Percentiles rank a stretch among this genome's conserved stretches.
These are phyloP conservation scores for Zostera marina DNA, from an alignment of 116 monocot genomes.

Conservation along the genomic window DNA sequence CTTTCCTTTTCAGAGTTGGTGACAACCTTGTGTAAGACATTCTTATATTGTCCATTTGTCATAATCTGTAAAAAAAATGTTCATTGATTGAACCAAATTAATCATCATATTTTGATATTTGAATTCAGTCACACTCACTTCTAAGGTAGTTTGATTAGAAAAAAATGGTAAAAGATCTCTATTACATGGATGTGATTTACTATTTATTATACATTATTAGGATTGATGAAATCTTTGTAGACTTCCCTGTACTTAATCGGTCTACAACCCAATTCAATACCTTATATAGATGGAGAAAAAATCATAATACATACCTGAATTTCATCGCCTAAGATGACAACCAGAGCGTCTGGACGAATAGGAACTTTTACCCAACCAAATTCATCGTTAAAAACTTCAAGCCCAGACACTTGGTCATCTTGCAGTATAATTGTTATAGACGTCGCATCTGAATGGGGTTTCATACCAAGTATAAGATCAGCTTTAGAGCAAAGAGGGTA, in stretches of 20 bases:
- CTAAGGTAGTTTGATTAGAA: no score
- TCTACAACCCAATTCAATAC: no score
- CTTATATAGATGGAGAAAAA: no score
- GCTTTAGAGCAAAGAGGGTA: conserved; percentile 44
- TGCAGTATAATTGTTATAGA: conserved; percentile 5
- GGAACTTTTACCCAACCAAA: conserved; percentile 32
- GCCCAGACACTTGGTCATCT: conserved; percentile 13
- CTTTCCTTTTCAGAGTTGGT: conserved; percentile 25
- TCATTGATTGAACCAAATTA: no score
- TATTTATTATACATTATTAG: no score
- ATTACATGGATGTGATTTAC: no score
- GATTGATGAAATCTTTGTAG: no score
- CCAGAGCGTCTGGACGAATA: conserved; percentile 23
- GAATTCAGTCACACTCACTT: no score
- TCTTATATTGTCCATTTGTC: conserved; percentile 37
- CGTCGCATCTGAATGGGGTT: conserved; percentile 41
- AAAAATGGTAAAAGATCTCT: no score
- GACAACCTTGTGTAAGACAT: conserved; percentile 33
- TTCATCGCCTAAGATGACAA: conserved; percentile 42
- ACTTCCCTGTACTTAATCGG: no score
- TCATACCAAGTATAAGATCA: conserved; percentile 43
- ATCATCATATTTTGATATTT: no score
- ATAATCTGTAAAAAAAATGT: conserved; percentile 33
- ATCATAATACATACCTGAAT: conserved; percentile 48
- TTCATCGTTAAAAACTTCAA: conserved; percentile 40